Evolutionary conservation across 139 green algal genomes (phyloP).

Genomic region (Dunaliella sp.): DNA sequence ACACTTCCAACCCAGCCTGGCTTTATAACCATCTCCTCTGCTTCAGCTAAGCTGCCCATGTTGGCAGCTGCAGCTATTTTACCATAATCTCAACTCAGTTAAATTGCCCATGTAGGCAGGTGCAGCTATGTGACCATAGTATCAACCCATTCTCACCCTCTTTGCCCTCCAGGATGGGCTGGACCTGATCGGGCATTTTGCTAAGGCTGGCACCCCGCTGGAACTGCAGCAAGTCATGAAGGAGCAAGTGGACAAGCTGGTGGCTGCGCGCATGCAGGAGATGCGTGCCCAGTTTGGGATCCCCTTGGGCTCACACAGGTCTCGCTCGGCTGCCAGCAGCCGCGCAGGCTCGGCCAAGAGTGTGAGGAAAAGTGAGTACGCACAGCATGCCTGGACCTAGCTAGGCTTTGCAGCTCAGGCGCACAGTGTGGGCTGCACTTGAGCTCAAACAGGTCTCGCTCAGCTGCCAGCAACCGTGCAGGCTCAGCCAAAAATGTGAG

Average conservation of each 20-base stretch:
- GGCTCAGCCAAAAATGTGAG: neutral
- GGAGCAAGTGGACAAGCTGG: constrained; percentile 5
- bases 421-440: neutral
- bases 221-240: neutral
- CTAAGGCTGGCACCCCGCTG: neutral
- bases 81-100: no score
- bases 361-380: neutral
- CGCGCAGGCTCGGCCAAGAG: neutral
- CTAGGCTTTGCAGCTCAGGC: no score
- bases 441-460: neutral
- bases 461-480: neutral
- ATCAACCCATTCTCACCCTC: no score
- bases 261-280: neutral
- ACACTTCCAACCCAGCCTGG: no score
- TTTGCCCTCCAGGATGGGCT: constrained; percentile 3
- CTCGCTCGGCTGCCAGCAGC: neutral
- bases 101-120: no score
- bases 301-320: no score
- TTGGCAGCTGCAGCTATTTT: no score
- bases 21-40: no score
- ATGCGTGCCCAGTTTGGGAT: neutral
- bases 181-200: neutral
- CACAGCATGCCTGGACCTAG: no score
- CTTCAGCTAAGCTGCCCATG: no score
- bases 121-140: no score